A percentile compares a stretch with the other conserved stretches of the same genome.
These are phyloP conservation scores for Mycena crocata DNA, from an alignment of 768 basidiomycete genomes.

Conservation along the genomic window DNA sequence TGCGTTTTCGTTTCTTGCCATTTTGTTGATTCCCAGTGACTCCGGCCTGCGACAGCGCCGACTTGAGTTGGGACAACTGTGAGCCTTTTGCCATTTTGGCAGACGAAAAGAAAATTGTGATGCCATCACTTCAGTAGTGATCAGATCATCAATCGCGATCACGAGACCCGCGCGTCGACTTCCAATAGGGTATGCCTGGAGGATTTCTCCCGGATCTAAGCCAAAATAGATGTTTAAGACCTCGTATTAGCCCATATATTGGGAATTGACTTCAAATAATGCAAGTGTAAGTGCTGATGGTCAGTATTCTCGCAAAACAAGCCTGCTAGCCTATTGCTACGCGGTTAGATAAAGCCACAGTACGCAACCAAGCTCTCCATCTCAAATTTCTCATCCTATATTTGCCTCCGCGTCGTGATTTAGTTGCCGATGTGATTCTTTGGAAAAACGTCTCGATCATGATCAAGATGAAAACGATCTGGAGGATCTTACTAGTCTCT, in stretches of 20 bases:
- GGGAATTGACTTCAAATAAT: too few relatives aligned
- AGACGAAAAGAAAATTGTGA: slow-evolving; percentile 40
- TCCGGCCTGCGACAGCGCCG: slow-evolving; percentile 83
- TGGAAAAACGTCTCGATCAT: neutral
- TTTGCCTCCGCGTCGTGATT: neutral
- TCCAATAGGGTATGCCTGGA: too few relatives aligned
- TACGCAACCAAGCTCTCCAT: too few relatives aligned
- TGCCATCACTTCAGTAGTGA: neutral
- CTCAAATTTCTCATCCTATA: neutral
- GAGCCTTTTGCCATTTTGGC: slow-evolving; percentile 81
- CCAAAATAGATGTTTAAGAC: too few relatives aligned
- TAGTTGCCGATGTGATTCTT: neutral
- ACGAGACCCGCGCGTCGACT: slow-evolving; percentile 11
- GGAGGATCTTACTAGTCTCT: too few relatives aligned
- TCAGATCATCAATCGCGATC: slow-evolving; percentile 8
- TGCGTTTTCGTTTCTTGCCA: slow-evolving; percentile 78
- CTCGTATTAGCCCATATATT: too few relatives aligned
- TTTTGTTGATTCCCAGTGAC: slow-evolving; percentile 69
- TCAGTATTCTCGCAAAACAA: too few relatives aligned
- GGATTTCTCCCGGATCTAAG: too few relatives aligned
- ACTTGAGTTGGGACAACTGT: slow-evolving; percentile 91
- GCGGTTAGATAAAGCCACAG: too few relatives aligned
- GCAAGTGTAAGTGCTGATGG: too few relatives aligned
- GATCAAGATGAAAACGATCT: slow-evolving; percentile 9
- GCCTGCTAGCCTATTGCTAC: too few relatives aligned